These are phyloP conservation scores for Terfezia boudieri DNA, from an alignment of 495 filamentous ascomycete species.

Conservation along the genomic window DNA sequence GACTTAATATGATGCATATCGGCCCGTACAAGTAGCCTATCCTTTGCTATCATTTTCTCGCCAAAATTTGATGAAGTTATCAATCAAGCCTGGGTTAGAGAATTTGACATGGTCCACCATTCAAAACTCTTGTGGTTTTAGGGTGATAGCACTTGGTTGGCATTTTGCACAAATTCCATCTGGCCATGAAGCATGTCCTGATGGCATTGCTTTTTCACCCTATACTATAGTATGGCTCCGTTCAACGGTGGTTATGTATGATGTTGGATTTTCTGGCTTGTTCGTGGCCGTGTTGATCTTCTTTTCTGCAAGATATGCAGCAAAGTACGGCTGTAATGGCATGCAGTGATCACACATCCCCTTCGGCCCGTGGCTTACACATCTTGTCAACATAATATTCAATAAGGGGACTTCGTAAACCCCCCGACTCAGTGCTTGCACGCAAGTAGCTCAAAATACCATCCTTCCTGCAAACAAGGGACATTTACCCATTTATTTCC, in stretches of 20 bases:
- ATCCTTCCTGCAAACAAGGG: too few species aligned
- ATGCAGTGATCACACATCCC: slow-evolving; percentile 99
- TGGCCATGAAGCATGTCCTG: slow-evolving; percentile 80
- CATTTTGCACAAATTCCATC: slow-evolving; percentile 99
- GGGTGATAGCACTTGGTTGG: slow-evolving; percentile 87
- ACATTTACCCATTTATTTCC: not conserved
- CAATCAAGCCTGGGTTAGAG: slow-evolving; percentile 53
- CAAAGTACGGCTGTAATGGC: slow-evolving; percentile 85
- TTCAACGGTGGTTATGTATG: slow-evolving; percentile 91
- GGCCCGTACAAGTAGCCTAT: slow-evolving; percentile 80
- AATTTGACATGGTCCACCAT: slow-evolving; percentile 99
- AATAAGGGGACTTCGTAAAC: too few species aligned
- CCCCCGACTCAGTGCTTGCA: too few species aligned
- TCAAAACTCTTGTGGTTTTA: slow-evolving; percentile 84
- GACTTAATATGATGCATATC: slow-evolving; percentile 80
- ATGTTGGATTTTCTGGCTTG: slow-evolving; percentile 71
- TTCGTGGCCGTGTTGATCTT: slow-evolving; percentile 97
- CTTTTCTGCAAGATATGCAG: slow-evolving; percentile 67
- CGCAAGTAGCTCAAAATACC: too few species aligned
- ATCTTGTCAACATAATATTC: slow-evolving; percentile 33
- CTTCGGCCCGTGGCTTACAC: slow-evolving; percentile 84
- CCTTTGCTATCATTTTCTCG: slow-evolving; percentile 55
- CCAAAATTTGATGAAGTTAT: slow-evolving; percentile 82
- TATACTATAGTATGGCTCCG: slow-evolving; percentile 83
- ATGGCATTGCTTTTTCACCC: slow-evolving; percentile 77